These are phyloP conservation scores for Pulveroboletus frians DNA, from an alignment of 768 basidiomycete species.

Conservation along the genomic window DNA sequence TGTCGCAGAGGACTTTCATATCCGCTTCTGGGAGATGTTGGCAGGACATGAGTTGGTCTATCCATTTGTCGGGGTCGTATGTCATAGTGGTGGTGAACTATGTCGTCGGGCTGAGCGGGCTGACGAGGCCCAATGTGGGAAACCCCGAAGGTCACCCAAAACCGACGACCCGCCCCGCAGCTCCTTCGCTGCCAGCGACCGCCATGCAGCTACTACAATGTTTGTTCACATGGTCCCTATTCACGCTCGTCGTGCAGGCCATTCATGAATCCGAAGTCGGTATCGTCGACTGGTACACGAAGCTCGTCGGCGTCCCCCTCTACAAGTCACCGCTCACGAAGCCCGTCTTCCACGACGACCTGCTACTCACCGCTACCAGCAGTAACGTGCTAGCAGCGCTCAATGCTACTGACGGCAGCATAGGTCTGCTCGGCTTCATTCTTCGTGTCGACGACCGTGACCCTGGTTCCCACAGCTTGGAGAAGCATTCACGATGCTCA, in stretches of 20 bases:
- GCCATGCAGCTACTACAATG: constrained; percentile 17
- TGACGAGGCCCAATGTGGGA: constrained; percentile 15
- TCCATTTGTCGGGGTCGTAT: constrained; percentile 72
- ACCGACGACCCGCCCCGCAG: background rate
- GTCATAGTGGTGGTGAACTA: constrained; percentile 23
- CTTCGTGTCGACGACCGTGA: constrained; percentile 2
- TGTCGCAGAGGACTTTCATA: constrained; percentile 90
- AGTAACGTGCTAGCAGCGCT: constrained; percentile 79
- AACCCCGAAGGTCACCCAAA: background rate
- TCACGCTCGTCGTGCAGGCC: constrained; percentile 35
- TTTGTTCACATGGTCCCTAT: constrained; percentile 13
- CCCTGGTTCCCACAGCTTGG: constrained; percentile 52
- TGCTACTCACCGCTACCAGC: constrained; percentile 61
- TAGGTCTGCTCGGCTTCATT: constrained; percentile 45
- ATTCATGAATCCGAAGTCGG: constrained; percentile 74
- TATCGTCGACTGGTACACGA: constrained; percentile 83
- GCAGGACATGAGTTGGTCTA: constrained; percentile 81
- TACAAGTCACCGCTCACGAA: constrained; percentile 44
- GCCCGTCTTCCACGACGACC: constrained; percentile 55
- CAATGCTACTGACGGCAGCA: constrained; percentile 57
- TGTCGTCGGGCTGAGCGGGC: background rate
- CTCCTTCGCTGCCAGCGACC: background rate
- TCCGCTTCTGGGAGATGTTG: constrained; percentile 85
- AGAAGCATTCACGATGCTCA: constrained; percentile 67
- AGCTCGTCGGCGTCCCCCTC: constrained; percentile 68